Percentiles rank a stretch among this genome's conserved stretches.
Conservation (phyloP, 169 alveolate genomes). For the Cryptosporidium meleagridis region DNA sequence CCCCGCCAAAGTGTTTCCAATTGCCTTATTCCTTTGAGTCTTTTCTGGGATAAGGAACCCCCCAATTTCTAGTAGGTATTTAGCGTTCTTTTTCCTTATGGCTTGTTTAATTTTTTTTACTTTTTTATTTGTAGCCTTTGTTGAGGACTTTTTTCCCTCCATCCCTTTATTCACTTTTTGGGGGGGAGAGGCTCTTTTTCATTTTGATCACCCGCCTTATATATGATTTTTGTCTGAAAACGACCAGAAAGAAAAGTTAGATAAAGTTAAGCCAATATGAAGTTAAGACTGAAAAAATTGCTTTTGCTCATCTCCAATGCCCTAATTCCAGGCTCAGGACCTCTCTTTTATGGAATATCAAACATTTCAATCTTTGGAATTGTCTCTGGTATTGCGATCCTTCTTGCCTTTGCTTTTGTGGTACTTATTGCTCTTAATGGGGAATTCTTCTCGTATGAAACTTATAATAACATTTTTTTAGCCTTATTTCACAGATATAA, state of each 20-base stretch:
- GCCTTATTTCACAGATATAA: background rate
- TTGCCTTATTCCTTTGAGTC: slow-evolving; percentile 4
- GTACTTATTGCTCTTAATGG: slow-evolving; percentile 36
- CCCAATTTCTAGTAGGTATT: slow-evolving; percentile 16
- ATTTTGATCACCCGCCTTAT: background rate
- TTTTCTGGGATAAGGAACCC: slow-evolving; percentile 13
- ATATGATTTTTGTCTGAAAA: background rate
- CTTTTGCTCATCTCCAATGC: slow-evolving; percentile 10
- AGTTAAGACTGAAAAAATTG: background rate
- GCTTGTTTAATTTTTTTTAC: slow-evolving; percentile 21
- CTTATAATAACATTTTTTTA: slow-evolving; percentile 3
- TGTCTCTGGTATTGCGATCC: background rate
- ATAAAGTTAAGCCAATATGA: background rate
- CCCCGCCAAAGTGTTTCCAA: background rate
- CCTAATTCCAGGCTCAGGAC: slow-evolving; percentile 55
- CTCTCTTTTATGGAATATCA: slow-evolving; percentile 39
- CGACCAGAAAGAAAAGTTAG: background rate
- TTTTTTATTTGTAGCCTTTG: background rate
- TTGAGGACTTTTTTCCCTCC: too few species aligned
- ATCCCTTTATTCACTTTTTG: background rate
- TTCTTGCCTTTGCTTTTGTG: slow-evolving; percentile 13
- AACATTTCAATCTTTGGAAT: slow-evolving; percentile 18
- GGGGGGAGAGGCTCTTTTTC: background rate
- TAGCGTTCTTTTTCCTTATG: slow-evolving; percentile 37
- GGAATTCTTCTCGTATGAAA: slow-evolving; percentile 29